Conservation (phyloP, 345 rosid genomes). For the Eucalyptus rudis region DNA sequence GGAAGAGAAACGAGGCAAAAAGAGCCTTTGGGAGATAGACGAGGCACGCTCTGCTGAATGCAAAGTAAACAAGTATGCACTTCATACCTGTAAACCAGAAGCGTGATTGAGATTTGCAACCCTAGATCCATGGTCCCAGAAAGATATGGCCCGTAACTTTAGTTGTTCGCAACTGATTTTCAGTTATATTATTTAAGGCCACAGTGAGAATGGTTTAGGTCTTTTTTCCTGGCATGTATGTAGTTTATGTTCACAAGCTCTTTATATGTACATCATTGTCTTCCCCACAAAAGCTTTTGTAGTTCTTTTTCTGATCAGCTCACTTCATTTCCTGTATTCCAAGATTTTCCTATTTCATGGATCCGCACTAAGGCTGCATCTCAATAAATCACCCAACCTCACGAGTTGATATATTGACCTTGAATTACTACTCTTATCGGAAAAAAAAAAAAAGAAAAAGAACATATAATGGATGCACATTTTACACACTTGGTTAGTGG, state of each 20-base stretch:
- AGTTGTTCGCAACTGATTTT: neutral
- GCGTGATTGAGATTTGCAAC: neutral
- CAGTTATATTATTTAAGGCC: neutral
- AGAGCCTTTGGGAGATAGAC: neutral
- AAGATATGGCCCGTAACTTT: neutral
- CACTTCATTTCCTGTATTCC: neutral
- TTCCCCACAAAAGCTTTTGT: neutral
- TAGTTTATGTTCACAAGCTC: neutral
- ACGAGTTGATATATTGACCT: too few relatives aligned
- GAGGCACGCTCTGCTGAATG: neutral
- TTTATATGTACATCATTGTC: too few relatives aligned
- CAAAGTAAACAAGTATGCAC: neutral
- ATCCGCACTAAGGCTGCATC: neutral
- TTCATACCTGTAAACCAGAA: neutral
- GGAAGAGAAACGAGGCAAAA: neutral
- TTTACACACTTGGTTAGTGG: too few relatives aligned
- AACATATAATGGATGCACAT: neutral
- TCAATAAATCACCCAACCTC: neutral
- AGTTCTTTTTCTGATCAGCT: neutral
- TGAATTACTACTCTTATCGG: neutral
- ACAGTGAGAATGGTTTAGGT: neutral
- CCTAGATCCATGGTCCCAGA: neutral
- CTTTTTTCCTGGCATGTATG: neutral
- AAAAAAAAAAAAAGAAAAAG: too few relatives aligned
- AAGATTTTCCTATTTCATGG: neutral